These are phyloP conservation scores for Dactylellina leptospora DNA, from an alignment of 2,329 filamentous ascomycete species.

Conservation along the genomic window DNA sequence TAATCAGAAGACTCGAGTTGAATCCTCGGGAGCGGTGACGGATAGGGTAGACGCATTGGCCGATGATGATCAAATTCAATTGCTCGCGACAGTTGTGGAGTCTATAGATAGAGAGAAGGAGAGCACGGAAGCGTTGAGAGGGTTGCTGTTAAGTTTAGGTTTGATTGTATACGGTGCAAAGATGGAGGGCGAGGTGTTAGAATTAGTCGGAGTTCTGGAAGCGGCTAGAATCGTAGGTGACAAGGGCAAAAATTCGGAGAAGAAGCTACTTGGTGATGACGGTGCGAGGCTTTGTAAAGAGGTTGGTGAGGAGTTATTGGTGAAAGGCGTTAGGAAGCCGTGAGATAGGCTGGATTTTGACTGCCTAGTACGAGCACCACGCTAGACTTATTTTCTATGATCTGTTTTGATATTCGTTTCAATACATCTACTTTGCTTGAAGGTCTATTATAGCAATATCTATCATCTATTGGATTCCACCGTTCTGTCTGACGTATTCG, in stretches of 20 bases:
- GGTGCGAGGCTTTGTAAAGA: constrained; percentile 65
- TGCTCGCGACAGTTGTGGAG: constrained; percentile 82
- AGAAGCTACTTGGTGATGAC: constrained; percentile 65
- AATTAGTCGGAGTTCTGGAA: constrained; percentile 81
- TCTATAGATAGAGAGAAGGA: constrained; percentile 68
- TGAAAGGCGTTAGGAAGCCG: constrained; percentile 58
- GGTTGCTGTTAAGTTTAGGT: constrained; percentile 78
- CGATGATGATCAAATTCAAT: constrained; percentile 78
- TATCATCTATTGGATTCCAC: constrained; percentile 36
- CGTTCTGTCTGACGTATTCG: constrained; percentile 64
- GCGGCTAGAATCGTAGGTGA: constrained; percentile 71
- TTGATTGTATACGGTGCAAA: constrained; percentile 77
- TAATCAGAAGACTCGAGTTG: constrained; percentile 67
- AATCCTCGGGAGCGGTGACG: constrained; percentile 64
- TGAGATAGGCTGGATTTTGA: background rate
- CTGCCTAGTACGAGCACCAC: background rate
- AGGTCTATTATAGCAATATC: background rate
- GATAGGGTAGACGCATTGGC: constrained; percentile 69
- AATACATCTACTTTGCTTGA: background rate
- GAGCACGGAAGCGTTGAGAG: constrained; percentile 75
- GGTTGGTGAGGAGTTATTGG: constrained; percentile 63
- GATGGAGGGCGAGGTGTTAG: constrained; percentile 76
- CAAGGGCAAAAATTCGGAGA: constrained; percentile 64
- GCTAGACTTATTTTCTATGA: too few relatives aligned
- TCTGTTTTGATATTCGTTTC: too few relatives aligned